A percentile compares a stretch with the other conserved stretches of the same genome.
Evolutionary conservation across 1,139 yeast genomes (phyloP).

Genomic region (Geotrichum reessii): DNA sequence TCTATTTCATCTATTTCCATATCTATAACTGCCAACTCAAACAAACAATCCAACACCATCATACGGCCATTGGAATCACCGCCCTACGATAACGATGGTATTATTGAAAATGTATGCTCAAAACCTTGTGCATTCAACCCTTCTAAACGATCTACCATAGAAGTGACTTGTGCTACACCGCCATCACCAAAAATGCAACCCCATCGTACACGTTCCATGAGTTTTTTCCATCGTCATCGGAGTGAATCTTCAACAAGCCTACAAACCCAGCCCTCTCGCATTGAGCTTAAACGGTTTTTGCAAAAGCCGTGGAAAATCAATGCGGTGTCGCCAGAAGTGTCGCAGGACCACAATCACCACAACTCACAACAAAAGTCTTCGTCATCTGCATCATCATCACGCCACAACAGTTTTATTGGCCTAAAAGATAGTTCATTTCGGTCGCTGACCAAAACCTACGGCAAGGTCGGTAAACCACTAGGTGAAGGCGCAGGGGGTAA

Average conservation of each 20-base stretch:
- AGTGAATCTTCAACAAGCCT: constrained; percentile 21
- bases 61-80: background rate
- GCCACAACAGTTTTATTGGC: constrained; percentile 4
- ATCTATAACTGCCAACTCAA: background rate
- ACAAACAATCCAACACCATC: background rate
- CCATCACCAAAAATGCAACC: constrained; percentile 16
- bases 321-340: background rate
- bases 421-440: constrained; percentile 17
- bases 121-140: background rate
- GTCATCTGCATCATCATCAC: background rate
- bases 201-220: constrained; percentile 21
- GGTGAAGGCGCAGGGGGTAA: constrained; percentile 98
- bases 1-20: background rate
- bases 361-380: too few relatives aligned
- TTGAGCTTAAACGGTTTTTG: constrained; percentile 32
- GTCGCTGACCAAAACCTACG: constrained; percentile 68
- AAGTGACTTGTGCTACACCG: constrained; percentile 10
- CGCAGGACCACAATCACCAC: background rate
- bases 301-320: constrained; percentile 30
- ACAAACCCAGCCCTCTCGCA: constrained; percentile 22
- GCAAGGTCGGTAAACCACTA: constrained; percentile 74
- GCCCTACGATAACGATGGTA: background rate
- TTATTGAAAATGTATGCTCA: too few relatives aligned
- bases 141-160: constrained; percentile 8
- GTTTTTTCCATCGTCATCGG: constrained; percentile 25